phyloP scores from a whole-genome alignment of 495 filamentous ascomycete species.

The Neurospora africana region DNA sequence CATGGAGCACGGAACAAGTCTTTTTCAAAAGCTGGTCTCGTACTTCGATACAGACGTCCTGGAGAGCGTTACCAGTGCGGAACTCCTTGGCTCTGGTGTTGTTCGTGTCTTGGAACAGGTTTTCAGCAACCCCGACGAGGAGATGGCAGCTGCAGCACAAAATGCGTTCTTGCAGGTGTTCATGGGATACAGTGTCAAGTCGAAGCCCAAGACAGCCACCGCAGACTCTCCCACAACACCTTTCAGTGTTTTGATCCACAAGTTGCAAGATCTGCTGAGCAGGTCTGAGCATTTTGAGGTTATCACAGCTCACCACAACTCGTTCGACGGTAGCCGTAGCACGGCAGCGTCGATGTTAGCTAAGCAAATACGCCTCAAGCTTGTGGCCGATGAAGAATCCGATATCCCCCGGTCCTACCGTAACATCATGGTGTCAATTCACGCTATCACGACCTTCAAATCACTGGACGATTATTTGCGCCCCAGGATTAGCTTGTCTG shows the following conservation, averaged over 20 bases:
- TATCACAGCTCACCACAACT: constrained; percentile 85
- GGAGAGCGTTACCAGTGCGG: constrained; percentile 94
- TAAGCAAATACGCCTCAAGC: constrained; percentile 84
- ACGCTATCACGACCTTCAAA: constrained; percentile 97
- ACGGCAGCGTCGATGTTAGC: constrained; percentile 92
- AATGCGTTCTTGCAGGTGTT: constrained; percentile 90
- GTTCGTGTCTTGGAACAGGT: constrained; percentile 73
- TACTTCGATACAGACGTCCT: constrained; percentile 81
- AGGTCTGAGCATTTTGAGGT: constrained; percentile 98
- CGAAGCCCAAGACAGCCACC: constrained; percentile 51
- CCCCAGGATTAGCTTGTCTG: constrained; percentile 74
- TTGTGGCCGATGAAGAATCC: constrained; percentile 82
- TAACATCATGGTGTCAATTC: constrained; percentile 95
- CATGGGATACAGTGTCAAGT: constrained; percentile 60
- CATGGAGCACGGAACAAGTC: constrained; percentile 42
- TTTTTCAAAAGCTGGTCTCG: constrained; percentile 70
- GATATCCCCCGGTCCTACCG: constrained; percentile 76
- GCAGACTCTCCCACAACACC: constrained; percentile 61
- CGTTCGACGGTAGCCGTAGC: constrained; percentile 82
- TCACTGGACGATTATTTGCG: constrained; percentile 92
- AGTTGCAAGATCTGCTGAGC: constrained; percentile 91
- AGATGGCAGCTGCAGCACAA: constrained; percentile 51
- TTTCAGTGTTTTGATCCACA: constrained; percentile 84
- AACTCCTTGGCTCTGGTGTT: constrained; percentile 81
- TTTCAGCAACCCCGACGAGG: constrained; percentile 57